Evolutionary conservation across 768 basidiomycete species (phyloP), one percentile per base, ranked within the genome.

Genomic region (Leccinum rimulosum): DNA sequence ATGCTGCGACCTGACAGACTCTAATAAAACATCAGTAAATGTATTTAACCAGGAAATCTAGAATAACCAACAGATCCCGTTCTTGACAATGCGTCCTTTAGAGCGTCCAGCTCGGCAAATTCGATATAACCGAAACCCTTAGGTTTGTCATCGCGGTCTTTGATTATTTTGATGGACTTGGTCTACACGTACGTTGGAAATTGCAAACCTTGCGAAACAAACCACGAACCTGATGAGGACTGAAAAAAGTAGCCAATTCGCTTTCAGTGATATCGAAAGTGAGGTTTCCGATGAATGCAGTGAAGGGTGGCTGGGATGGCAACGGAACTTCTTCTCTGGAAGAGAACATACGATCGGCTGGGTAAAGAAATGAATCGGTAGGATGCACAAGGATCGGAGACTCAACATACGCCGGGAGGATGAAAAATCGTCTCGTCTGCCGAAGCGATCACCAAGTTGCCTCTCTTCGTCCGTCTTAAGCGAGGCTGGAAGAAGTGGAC

Each of bases 51-150:
- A 15, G 8, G 56, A 54, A 19, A n/a, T 25, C 27, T 14, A 31
- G 27, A 36, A 17, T 31, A 74, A 62, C 91, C 70, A 61, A 93
- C 92, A 31, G 81, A 72, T 55, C 89, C 91, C 27, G 79, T 82
- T 75, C 85, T 88, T 22, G 79, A 75, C 38, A 99, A 75, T 5
- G 89, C 97, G 59, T 87, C 86, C 75, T 95, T 95, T 53, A 98
- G 76, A 50, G 85, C 88, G 19, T 95, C 93, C 58, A 94, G 68
- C 54, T 88, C 89, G n/a, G 81, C 82, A 68, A 98, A 98, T 71
- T 99, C 97, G 59, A 98, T 86, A 72, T 99, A 98, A 35, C 96
- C 97, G 75, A 98, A 98, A 1, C 97, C 97, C 74, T 98, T 98
- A 19, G 95, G 93, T 71, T 93, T 94, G 52, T 95, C 95, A 55